Conservation (phyloP, 2,329 filamentous ascomycete genomes). For the Coniochaeta sp. region DNA sequence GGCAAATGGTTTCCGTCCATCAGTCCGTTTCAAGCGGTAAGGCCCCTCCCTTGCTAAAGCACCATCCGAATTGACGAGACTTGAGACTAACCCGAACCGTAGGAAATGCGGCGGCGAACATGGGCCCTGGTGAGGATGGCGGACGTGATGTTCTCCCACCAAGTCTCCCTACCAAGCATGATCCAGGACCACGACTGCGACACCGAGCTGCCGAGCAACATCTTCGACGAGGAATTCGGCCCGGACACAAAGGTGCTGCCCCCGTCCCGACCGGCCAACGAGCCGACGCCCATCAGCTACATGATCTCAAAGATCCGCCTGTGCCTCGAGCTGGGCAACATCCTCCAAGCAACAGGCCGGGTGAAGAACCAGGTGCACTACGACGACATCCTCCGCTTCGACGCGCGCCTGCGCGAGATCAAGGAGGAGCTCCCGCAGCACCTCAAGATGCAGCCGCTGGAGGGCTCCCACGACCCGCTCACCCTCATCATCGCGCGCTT, state of each 20-base stretch:
- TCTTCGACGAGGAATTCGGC: constrained; percentile 75
- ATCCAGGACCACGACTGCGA: constrained; percentile 70
- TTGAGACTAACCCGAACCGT: background rate
- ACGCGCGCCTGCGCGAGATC: constrained; percentile 53
- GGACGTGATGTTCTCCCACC: constrained; percentile 72
- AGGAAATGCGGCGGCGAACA: constrained; percentile 64
- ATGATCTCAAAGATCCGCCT: constrained; percentile 69
- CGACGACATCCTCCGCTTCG: constrained; percentile 57
- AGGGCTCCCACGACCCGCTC: constrained; percentile 72
- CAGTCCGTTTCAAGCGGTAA: constrained; percentile 62
- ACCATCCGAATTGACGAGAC: background rate
- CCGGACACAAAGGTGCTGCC: constrained; percentile 62
- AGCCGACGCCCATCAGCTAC: constrained; percentile 71
- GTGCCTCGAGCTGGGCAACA: constrained; percentile 61
- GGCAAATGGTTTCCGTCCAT: constrained; percentile 66
- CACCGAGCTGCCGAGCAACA: constrained; percentile 66
- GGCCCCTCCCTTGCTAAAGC: constrained; percentile 12
- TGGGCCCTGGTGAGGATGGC: constrained; percentile 67
- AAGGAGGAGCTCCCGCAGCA: constrained; percentile 69
- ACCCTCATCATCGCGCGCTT: constrained; percentile 81
- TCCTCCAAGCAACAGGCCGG: constrained; percentile 57
- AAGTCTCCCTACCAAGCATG: constrained; percentile 60
- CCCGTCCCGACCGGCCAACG: constrained; percentile 56
- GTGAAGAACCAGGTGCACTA: constrained; percentile 50
- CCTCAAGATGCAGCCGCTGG: constrained; percentile 66